These are phyloP conservation scores for Herpetomonas tarakana DNA, from an alignment of 208 protist species.

Conservation along the genomic window DNA sequence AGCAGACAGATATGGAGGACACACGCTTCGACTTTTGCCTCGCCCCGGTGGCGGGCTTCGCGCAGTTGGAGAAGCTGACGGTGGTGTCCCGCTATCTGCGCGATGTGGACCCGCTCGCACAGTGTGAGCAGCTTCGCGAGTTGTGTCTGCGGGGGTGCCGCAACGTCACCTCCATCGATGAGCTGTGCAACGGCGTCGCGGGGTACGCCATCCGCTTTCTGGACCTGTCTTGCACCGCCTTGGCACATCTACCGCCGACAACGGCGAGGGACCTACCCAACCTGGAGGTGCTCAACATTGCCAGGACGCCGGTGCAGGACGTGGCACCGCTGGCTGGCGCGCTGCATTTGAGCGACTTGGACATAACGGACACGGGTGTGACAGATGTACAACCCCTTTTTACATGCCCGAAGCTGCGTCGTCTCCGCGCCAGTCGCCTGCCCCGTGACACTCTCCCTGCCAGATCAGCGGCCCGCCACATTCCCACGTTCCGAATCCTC, in stretches of 20 bases:
- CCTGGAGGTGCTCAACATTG: not conserved
- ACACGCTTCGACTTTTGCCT: not conserved
- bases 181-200: not conserved
- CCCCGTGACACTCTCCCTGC: not conserved
- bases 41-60: not conserved
- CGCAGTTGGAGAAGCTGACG: not conserved
- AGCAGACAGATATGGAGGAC: too few relatives aligned
- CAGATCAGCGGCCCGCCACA: not conserved
- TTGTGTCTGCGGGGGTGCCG: not conserved
- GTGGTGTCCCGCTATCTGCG: not conserved
- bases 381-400: not conserved
- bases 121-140: not conserved
- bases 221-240: not conserved
- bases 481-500: too few relatives aligned
- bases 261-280: not conserved
- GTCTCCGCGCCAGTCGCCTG: not conserved
- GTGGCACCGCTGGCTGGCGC: not conserved
- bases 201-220: not conserved
- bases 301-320: not conserved
- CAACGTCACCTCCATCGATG: not conserved
- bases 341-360: not conserved
- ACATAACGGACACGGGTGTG: not conserved
- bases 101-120: not conserved
- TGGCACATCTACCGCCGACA: not conserved
- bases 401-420: not conserved